These are phyloP conservation scores for Globisporangium emineosum DNA, from an alignment of 352 stramenopile genomes.

Conservation along the genomic window DNA sequence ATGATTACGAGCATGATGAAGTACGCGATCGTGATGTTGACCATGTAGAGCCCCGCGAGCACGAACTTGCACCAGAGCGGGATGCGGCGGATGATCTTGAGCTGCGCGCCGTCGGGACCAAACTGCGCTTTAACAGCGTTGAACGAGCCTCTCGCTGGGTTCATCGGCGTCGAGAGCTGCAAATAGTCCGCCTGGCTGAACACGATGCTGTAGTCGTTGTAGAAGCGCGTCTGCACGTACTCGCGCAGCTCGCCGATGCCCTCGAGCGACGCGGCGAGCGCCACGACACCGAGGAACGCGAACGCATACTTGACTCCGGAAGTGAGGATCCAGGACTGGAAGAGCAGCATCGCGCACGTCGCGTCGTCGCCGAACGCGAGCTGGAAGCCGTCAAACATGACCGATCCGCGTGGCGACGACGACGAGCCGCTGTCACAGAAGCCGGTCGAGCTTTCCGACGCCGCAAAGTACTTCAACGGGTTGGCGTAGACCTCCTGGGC, in stretches of 20 bases:
- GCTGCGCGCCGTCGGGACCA: conserved; percentile 16
- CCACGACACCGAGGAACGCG: conserved; percentile 66
- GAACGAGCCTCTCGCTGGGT: conserved; percentile 15
- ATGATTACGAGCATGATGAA: conserved; percentile 86
- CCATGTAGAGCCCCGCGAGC: conserved; percentile 74
- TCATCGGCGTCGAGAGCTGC: conserved; percentile 36
- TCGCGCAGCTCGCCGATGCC: conserved; percentile 59
- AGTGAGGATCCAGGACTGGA: conserved; percentile 74
- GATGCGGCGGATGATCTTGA: conserved; percentile 55
- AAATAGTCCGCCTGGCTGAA: conserved; percentile 59
- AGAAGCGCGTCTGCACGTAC: conserved; percentile 39
- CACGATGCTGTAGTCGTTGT: conserved; percentile 49
- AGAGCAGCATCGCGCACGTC: conserved; percentile 71
- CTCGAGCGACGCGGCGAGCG: conserved; percentile 67
- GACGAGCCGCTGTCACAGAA: conserved; percentile 55
- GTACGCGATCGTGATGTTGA: conserved; percentile 72
- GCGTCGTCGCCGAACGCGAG: conserved; percentile 53
- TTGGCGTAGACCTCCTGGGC: conserved; percentile 50
- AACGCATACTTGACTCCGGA: conserved; percentile 71
- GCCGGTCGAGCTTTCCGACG: conserved; percentile 24
- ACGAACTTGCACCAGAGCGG: conserved; percentile 60
- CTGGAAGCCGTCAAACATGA: conserved; percentile 87
- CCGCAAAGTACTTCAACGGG: conserved; percentile 41
- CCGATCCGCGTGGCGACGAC: conserved; percentile 41
- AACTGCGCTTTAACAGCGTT: conserved; percentile 22